Conservation (phyloP, 2,329 filamentous ascomycete species). For the Clarireedia homoeocarpa region DNA sequence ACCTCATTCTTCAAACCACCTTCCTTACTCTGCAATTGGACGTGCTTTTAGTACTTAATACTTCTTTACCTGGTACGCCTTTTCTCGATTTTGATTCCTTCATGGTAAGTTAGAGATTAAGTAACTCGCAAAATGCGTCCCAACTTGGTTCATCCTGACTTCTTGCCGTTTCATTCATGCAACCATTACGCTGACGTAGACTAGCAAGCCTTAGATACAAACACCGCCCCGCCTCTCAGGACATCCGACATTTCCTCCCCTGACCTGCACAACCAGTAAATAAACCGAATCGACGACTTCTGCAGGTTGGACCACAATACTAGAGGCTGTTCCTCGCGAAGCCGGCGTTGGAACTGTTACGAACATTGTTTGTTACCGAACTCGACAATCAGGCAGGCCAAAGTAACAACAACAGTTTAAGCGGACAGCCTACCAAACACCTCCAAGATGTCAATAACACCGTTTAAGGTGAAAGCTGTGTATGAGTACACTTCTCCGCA, state of each 20-base stretch:
- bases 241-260: slow-evolving; percentile 10
- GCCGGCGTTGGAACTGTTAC: background rate
- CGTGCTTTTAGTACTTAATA: background rate
- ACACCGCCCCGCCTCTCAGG: slow-evolving; percentile 21
- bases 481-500: slow-evolving; percentile 91
- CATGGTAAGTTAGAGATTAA: background rate
- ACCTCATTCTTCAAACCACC: too few relatives aligned
- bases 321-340: background rate
- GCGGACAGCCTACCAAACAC: background rate
- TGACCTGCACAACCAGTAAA: slow-evolving; percentile 11
- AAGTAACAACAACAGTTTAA: slow-evolving; percentile 6
- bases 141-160: background rate
- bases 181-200: slow-evolving; percentile 28
- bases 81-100: background rate
- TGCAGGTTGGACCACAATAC: background rate
- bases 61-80: background rate
- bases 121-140: background rate
- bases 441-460: slow-evolving; percentile 54
- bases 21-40: too few relatives aligned
- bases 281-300: background rate
- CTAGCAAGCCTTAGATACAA: slow-evolving; percentile 24
- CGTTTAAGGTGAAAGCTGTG: slow-evolving; percentile 91
- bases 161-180: slow-evolving; percentile 17
- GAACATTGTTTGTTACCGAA: slow-evolving; percentile 1
- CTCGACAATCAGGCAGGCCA: slow-evolving; percentile 5